phyloP scores from a whole-genome alignment of 2,329 filamentous ascomycete species.

The Trichoderma pleuroti region DNA sequence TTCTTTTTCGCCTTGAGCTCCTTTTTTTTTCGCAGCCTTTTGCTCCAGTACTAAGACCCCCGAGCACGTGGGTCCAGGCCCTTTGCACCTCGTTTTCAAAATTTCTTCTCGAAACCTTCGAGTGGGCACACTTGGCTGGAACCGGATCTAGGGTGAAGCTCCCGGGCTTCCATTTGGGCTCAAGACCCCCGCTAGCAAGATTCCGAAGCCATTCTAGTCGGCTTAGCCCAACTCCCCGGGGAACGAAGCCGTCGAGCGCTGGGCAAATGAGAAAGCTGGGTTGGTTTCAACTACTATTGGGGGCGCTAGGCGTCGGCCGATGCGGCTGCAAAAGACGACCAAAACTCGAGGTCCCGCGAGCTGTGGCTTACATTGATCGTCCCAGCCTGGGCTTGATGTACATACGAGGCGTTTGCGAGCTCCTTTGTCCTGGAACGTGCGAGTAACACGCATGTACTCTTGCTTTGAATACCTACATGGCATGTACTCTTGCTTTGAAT shows the following conservation, averaged over 20 bases:
- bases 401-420: neutral
- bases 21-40: too few species aligned
- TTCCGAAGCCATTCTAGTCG: neutral
- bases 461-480: neutral
- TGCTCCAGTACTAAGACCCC: too few species aligned
- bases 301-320: conserved; percentile 17
- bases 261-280: conserved; percentile 14
- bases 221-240: conserved; percentile 14
- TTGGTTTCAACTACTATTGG: too few species aligned
- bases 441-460: neutral
- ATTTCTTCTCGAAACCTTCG: conserved; percentile 15
- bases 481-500: neutral
- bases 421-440: neutral
- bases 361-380: conserved; percentile 8
- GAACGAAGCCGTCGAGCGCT: conserved; percentile 10
- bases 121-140: conserved; percentile 1
- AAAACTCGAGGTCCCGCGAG: neutral
- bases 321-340: neutral
- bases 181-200: conserved; percentile 15
- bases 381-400: neutral
- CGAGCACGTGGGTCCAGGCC: neutral
- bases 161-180: conserved; percentile 5
- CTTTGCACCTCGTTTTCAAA: neutral
- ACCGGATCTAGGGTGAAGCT: conserved; percentile 7
- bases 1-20: neutral